Base-by-base conservation (phyloP, 306 rosid species). In the Carpinus fangiana region DNA sequence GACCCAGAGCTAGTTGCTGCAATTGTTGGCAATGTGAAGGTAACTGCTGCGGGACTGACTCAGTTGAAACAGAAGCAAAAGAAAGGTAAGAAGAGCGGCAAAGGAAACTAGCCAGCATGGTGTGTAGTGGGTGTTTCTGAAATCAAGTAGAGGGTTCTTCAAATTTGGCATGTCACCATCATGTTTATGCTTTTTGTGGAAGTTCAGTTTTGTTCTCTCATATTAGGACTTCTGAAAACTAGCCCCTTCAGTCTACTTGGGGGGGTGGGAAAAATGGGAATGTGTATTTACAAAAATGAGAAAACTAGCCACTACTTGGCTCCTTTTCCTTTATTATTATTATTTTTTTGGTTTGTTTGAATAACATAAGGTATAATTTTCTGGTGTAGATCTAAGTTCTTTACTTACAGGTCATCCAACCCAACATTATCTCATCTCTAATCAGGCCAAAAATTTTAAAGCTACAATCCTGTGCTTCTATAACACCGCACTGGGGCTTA, bases 11-110 rank as follows among this genome's bases (percentile, higher is more conserved):
- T 93, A 50, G 92, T 91, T 23, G 93, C 98, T 8, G 89, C 99
- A 57, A 86, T 95, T 73, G 72, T 95, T 36, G 96, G 99, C 69
- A 95, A 95, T 85, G 94, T 88, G 28, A 90, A 91, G 84, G 89
- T 93, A 81, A 86, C 98, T 0, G 89, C 99, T 18, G 92, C 96
- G 8, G 99, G 99, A 61, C 99, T 95, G 43, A 65, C 93, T 68
- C 99, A 93, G 51, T 57, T 95, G 85, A 95, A 91, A 87, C 99
- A 91, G 87, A 95, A 91, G 83, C 98, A 95, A 70, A 95, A 93
- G 97, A 91, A 95, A 79, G 88, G 94, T 66, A 95, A 88, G 85
- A 95, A 95, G 84, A 90, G 79, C 68, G 78, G 77, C 86, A 87
- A 91, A 73, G 75, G 74, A 66, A 59, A 79, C 73, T 79, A 60